Evolutionary conservation across 805 yeast species (phyloP).

Genomic region (Teunomyces funiuensis): DNA sequence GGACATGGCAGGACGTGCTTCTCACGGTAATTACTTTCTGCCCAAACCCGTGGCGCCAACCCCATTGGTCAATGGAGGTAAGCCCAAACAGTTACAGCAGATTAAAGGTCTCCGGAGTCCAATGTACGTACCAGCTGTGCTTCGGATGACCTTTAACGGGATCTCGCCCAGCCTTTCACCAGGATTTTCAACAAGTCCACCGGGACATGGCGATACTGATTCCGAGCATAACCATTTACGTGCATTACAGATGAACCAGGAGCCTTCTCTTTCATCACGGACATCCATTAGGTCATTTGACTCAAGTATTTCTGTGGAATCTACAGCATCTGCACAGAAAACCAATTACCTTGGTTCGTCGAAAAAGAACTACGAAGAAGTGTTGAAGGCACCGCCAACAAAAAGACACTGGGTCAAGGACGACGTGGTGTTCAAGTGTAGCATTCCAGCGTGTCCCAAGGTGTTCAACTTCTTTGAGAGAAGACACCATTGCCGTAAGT

Average conservation of each 20-base stretch:
- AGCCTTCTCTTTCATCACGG: conserved; percentile 12
- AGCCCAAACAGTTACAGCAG: conserved; percentile 52
- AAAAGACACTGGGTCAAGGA: conserved; percentile 77
- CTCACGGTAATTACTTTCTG: not conserved
- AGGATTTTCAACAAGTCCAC: not conserved
- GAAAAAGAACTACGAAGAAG: conserved; percentile 25
- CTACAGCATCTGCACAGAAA: conserved; percentile 16
- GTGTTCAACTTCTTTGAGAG: conserved; percentile 76
- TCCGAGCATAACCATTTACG: not conserved
- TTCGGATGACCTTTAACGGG: conserved; percentile 43
- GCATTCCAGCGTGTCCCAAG: conserved; percentile 53
- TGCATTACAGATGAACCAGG: not conserved
- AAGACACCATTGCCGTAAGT: conserved; percentile 80
- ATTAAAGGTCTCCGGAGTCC: conserved; percentile 83
- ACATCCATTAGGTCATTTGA: conserved; percentile 33
- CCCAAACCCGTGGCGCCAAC: not conserved
- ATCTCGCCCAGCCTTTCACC: conserved; percentile 5
- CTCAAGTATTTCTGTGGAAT: conserved; percentile 30
- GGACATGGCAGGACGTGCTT: conserved; percentile 14
- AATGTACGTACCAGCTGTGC: conserved; percentile 86
- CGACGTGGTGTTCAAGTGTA: conserved; percentile 58
- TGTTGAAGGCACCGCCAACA: conserved; percentile 46
- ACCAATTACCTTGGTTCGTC: conserved; percentile 24
- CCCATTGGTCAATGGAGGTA: not conserved
- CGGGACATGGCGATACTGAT: not conserved